A percentile compares a stretch with the other conserved stretches of the same genome.
phyloP scores from a whole-genome alignment of 768 basidiomycete genomes.

The Podaxis sp. region DNA sequence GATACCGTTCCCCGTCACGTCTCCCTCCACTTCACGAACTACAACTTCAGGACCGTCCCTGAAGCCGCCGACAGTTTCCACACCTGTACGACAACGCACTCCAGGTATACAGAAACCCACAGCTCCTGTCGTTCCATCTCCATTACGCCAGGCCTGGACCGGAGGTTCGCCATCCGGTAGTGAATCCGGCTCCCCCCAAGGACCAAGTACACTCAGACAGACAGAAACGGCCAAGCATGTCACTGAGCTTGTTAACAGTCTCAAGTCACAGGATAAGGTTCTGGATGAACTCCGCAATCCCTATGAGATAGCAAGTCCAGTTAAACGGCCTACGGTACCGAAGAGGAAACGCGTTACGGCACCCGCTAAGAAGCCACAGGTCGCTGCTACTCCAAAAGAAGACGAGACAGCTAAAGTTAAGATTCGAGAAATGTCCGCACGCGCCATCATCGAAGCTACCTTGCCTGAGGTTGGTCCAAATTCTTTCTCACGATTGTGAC shows the following conservation, averaged over 20 bases:
- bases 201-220: slow-evolving; percentile 31
- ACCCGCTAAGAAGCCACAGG: slow-evolving; percentile 31
- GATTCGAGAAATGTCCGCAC: slow-evolving; percentile 44
- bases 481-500: neutral
- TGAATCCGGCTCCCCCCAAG: slow-evolving; percentile 10
- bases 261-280: slow-evolving; percentile 50
- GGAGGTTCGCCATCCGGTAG: slow-evolving; percentile 27
- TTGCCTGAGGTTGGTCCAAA: slow-evolving; percentile 57
- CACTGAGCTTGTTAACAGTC: slow-evolving; percentile 69
- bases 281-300: slow-evolving; percentile 65
- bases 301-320: slow-evolving; percentile 71
- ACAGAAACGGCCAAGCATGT: slow-evolving; percentile 70
- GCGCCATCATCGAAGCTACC: slow-evolving; percentile 76
- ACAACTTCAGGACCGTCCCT: slow-evolving; percentile 18
- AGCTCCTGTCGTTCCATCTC: slow-evolving; percentile 66
- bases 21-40: slow-evolving; percentile 27
- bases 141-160: slow-evolving; percentile 73
- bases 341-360: slow-evolving; percentile 44
- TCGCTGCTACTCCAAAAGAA: slow-evolving; percentile 27
- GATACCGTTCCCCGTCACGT: slow-evolving; percentile 35
- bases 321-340: slow-evolving; percentile 42
- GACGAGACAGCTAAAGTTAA: slow-evolving; percentile 25
- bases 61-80: slow-evolving; percentile 20
- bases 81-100: slow-evolving; percentile 39
- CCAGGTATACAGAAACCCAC: slow-evolving; percentile 49